Conservation (phyloP, 176 grass and related monocot genomes). For the Lolium multiflorum region DNA sequence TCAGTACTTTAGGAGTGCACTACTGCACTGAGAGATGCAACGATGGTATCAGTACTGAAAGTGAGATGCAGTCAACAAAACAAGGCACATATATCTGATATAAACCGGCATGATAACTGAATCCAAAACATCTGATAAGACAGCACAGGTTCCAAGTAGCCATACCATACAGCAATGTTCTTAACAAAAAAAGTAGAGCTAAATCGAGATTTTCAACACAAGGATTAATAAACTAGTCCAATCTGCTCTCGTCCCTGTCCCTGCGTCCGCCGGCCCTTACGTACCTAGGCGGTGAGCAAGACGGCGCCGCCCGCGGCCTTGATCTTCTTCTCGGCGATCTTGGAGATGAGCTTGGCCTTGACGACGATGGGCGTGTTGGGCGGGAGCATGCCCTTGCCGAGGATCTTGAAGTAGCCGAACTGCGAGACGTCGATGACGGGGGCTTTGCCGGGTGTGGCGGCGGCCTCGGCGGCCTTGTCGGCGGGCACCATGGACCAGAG, state of each 20-base stretch:
- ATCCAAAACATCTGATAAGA: constrained; percentile 11
- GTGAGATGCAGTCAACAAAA: background rate
- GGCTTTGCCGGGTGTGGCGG: constrained; percentile 10
- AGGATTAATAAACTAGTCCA: background rate
- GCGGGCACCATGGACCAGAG: constrained; percentile 66
- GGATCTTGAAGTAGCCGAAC: constrained; percentile 70
- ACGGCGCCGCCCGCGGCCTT: constrained; percentile 68
- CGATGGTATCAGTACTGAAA: background rate
- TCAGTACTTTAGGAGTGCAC: background rate
- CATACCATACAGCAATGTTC: background rate
- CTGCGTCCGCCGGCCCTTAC: background rate
- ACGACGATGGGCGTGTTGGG: constrained; percentile 55
- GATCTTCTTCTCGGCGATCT: constrained; percentile 80
- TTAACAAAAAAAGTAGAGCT: constrained; percentile 5
- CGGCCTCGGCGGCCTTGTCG: constrained; percentile 45
- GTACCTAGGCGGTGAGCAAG: constrained; percentile 59
- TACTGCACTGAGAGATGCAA: background rate
- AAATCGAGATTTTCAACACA: constrained; percentile 20
- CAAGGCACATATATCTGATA: background rate
- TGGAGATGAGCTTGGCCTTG: constrained; percentile 68
- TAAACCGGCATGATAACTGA: constrained; percentile 18
- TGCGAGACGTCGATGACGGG: constrained; percentile 61
- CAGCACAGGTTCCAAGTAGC: constrained; percentile 7
- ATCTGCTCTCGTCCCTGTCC: background rate
- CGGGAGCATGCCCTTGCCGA: constrained; percentile 60